Conservation (phyloP, 164 flowering plant genomes). For the Platanus orientalis region DNA sequence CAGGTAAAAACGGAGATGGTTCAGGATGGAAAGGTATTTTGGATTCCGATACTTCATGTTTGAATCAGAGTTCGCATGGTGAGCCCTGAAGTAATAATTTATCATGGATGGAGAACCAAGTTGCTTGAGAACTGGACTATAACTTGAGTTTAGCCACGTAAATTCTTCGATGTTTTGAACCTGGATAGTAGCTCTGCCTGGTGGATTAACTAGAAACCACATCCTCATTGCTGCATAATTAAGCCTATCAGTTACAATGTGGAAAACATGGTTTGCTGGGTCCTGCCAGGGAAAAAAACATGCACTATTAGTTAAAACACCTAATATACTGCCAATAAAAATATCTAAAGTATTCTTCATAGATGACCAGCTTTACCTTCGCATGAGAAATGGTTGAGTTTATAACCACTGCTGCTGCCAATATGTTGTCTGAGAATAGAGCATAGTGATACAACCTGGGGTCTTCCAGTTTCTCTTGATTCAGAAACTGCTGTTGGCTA, state of each 20-base stretch:
- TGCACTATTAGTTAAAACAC: slow-evolving; percentile 1
- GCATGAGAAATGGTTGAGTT: slow-evolving; percentile 63
- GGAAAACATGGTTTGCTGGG: slow-evolving; percentile 60
- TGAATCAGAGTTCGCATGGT: slow-evolving; percentile 50
- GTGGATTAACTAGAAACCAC: slow-evolving; percentile 80
- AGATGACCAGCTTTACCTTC: slow-evolving; percentile 37
- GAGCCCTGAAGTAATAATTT: slow-evolving; percentile 59
- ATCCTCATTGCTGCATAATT: slow-evolving; percentile 89
- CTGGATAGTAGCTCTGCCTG: slow-evolving; percentile 51
- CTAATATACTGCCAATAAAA: not conserved
- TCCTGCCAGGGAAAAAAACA: slow-evolving; percentile 33
- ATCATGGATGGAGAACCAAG: slow-evolving; percentile 54
- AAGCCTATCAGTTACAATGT: slow-evolving; percentile 76
- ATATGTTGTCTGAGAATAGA: slow-evolving; percentile 67
- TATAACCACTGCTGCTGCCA: slow-evolving; percentile 78
- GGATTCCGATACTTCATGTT: slow-evolving; percentile 69
- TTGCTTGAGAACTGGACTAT: slow-evolving; percentile 67
- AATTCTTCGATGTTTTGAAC: slow-evolving; percentile 68
- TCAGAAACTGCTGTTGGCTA: slow-evolving; percentile 46
- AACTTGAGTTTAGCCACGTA: slow-evolving; percentile 65
- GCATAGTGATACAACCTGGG: slow-evolving; percentile 62
- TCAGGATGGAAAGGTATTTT: slow-evolving; percentile 64
- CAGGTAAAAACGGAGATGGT: slow-evolving; percentile 73
- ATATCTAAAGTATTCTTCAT: not conserved
- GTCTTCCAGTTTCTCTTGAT: slow-evolving; percentile 58